Evolutionary conservation across 805 yeast genomes (phyloP).

Genomic region (Wickerhamomyces hampshirensis): DNA sequence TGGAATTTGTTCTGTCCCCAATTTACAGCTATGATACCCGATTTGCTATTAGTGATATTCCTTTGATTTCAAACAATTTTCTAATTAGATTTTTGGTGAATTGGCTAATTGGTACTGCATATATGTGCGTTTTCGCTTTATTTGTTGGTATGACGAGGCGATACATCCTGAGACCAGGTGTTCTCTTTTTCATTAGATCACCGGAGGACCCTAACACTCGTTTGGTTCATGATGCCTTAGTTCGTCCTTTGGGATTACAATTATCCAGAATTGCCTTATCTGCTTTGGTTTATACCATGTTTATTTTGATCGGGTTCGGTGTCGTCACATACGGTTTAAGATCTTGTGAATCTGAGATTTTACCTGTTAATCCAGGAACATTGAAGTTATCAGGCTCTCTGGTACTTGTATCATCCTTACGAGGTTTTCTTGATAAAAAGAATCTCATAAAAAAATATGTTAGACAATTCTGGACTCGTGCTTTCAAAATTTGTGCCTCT

Average conservation of each 20-base stretch:
- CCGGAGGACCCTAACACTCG: constrained; percentile 92
- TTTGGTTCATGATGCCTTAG: constrained; percentile 80
- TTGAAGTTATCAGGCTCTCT: background rate
- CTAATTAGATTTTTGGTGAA: background rate
- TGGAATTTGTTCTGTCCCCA: constrained; percentile 68
- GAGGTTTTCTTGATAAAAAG: background rate
- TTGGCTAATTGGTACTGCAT: constrained; percentile 76
- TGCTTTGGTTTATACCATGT: constrained; percentile 65
- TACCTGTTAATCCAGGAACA: constrained; percentile 13
- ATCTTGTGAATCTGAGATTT: constrained; percentile 11
- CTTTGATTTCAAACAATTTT: background rate
- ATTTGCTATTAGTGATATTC: background rate
- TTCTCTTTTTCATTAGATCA: constrained; percentile 83
- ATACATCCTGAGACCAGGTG: constrained; percentile 78
- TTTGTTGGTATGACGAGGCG: constrained; percentile 81
- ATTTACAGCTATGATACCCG: constrained; percentile 27
- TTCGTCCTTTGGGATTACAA: constrained; percentile 70
- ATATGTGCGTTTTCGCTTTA: constrained; percentile 83
- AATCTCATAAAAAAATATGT: constrained; percentile 31
- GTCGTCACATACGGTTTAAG: constrained; percentile 22
- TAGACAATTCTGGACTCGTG: constrained; percentile 55
- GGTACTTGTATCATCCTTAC: background rate
- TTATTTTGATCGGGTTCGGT: constrained; percentile 76
- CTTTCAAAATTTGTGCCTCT: constrained; percentile 50
- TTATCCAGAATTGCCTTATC: constrained; percentile 67